Evolutionary conservation across 495 filamentous ascomycete species (phyloP), one percentile per base, ranked within the genome.

Genomic region (Astrothelium subdiscretum): DNA sequence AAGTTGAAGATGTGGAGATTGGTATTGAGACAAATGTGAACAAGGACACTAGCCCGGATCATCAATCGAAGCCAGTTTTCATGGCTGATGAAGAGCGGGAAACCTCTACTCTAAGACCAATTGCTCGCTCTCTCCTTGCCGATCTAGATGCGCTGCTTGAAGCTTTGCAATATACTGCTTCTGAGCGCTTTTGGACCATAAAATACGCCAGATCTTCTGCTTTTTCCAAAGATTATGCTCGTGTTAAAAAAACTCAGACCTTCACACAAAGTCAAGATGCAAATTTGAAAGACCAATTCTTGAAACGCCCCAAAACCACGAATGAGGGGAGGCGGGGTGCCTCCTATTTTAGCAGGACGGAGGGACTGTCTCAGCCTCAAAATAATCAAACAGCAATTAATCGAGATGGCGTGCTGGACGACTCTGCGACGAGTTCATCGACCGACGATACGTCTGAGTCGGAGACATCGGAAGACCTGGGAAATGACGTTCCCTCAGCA

Each of bases 91-190:
- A 92, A 54, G 85, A 87, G 10, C 66, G 73, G 44, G 85, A 87
- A 4, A 73, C 79, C 35, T 68, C 65, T 4, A 76, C 91, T 38
- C 69, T 92, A 22, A 79, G 81, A 11, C 88, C 89, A 0, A 77
- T 82, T 2, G 74, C 85, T 5, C 79, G 85, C 12, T 82, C 85
- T 65, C 80, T 91, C 10, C 77, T 94, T 24, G 68, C 78, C 0
- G 77, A 83, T 27, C 65, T 95, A 4, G 89, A 94, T 63, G 73
- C 76, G 3, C 76, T 91, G 0, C 79, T 95, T 2, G 75, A 75
- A 20, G 80, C 83, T 2, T 77, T 96, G 0, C 88, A 90, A 66
- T 27, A 54, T 27, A n/a, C 48, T 10, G 24, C 43, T 15, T 18
- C 2, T 20, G n/a, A 15, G 5, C 10, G n/a, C 13, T 5, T 18